Conservation (phyloP, 208 protist genomes). For the Leishmania arabica region DNA sequence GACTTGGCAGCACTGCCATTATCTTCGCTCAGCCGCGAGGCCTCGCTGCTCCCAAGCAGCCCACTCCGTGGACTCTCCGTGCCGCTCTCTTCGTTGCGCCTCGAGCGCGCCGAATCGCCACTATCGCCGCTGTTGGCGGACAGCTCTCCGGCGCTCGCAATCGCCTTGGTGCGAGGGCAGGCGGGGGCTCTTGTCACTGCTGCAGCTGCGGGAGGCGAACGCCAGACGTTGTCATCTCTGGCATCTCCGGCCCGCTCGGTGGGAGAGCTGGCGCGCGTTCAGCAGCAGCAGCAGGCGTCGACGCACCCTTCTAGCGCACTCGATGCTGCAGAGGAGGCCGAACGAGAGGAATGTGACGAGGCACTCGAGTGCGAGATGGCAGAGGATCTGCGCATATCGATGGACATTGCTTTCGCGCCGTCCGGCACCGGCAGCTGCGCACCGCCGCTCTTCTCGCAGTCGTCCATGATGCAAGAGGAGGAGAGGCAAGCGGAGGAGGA, state of each 20-base stretch:
- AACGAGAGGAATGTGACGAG: slow-evolving; percentile 28
- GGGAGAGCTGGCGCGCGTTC: not conserved
- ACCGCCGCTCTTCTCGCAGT: slow-evolving; percentile 25
- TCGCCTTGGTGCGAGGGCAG: not conserved
- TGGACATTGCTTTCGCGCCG: slow-evolving; percentile 62
- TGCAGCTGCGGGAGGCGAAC: not conserved
- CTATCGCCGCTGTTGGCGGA: not conserved
- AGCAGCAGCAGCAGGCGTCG: not conserved
- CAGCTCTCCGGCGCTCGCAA: not conserved
- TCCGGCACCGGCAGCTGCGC: slow-evolving; percentile 22
- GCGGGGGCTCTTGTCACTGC: not conserved
- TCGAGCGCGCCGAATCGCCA: not conserved
- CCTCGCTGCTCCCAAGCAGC: not conserved
- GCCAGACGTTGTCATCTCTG: not conserved
- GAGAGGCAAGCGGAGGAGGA: slow-evolving; percentile 9
- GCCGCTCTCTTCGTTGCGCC: not conserved
- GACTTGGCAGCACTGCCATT: not conserved
- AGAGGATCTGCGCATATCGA: slow-evolving; percentile 75
- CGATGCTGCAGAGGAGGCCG: slow-evolving; percentile 3
- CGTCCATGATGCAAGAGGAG: slow-evolving; percentile 28
- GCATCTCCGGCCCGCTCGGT: not conserved
- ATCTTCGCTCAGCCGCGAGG: not conserved
- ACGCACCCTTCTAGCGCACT: not conserved
- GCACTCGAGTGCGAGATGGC: slow-evolving; percentile 46
- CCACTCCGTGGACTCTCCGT: not conserved